phyloP scores from a whole-genome alignment of 495 filamentous ascomycete species.

The Saxophila tyrrhenica region DNA sequence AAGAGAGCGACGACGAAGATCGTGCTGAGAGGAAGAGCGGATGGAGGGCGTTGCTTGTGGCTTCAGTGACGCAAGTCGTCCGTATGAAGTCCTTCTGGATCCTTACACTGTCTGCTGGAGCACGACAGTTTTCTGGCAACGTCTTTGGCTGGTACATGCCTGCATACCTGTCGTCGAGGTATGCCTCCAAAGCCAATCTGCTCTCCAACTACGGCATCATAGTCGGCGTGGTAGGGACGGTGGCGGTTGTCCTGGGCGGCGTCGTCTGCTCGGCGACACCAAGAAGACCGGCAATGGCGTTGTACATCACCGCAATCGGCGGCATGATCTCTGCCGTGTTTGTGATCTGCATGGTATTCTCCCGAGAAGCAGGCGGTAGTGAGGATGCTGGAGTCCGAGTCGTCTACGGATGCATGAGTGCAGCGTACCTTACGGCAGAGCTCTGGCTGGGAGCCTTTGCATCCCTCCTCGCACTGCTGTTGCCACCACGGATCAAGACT shows the following conservation, averaged over 20 bases:
- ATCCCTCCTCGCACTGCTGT: conserved; percentile 20
- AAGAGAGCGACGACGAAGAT: background rate
- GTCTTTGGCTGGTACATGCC: conserved; percentile 32
- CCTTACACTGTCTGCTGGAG: conserved; percentile 18
- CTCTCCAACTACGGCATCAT: conserved; percentile 27
- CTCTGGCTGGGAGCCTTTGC: conserved; percentile 27
- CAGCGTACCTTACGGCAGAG: conserved; percentile 27
- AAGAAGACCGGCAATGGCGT: conserved; percentile 15
- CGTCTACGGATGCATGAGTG: conserved; percentile 25
- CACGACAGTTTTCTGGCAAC: conserved; percentile 24
- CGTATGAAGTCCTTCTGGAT: conserved; percentile 29
- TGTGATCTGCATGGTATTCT: conserved; percentile 27
- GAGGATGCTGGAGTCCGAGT: conserved; percentile 17
- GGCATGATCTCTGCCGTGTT: conserved; percentile 30
- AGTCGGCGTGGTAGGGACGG: conserved; percentile 27
- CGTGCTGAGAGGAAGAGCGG: background rate
- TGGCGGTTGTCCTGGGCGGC: conserved; percentile 25
- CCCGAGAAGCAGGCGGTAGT: conserved; percentile 10
- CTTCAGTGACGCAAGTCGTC: conserved; percentile 21
- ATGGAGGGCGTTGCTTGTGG: conserved; percentile 8
- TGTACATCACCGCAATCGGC: conserved; percentile 26
- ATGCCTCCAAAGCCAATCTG: conserved; percentile 19
- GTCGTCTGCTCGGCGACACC: conserved; percentile 19
- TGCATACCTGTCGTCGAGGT: conserved; percentile 22
- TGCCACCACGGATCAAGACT: conserved; percentile 28